Conservation (phyloP, 2,329 filamentous ascomycete species). For the Ceratocystis eucalypticola region DNA sequence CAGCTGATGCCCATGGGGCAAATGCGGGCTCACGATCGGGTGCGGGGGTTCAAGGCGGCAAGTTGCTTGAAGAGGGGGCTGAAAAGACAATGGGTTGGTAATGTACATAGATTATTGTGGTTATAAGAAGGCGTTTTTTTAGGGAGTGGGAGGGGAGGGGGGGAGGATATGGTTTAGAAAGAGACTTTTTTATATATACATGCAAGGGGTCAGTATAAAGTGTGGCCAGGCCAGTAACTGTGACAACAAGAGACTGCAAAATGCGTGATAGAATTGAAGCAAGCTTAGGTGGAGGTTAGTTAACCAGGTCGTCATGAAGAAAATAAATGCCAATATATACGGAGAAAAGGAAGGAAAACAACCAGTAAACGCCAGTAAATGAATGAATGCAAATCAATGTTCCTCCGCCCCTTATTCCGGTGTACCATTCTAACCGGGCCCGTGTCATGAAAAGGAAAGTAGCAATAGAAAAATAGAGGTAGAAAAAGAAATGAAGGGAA, state of each 20-base stretch:
- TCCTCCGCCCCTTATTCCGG: not conserved
- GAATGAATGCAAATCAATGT: not conserved
- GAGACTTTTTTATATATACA: too few species aligned
- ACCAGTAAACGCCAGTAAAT: not conserved
- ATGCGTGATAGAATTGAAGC: too few species aligned
- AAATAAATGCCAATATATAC: not conserved
- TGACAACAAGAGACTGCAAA: too few species aligned
- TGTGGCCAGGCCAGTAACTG: too few species aligned
- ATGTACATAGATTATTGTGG: not conserved
- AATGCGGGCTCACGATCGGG: not conserved
- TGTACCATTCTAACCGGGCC: not conserved
- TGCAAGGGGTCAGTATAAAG: too few species aligned
- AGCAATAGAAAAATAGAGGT: not conserved
- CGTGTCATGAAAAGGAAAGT: not conserved
- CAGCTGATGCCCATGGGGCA: not conserved
- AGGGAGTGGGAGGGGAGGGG: too few species aligned
- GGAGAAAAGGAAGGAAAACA: not conserved
- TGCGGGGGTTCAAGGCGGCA: conserved; percentile 1
- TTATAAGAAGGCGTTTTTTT: not conserved
- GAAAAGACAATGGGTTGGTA: not conserved
- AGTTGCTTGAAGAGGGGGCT: not conserved
- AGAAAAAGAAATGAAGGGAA: not conserved
- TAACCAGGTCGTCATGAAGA: too few species aligned
- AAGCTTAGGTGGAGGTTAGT: too few species aligned
- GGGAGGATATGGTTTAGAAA: too few species aligned